Conservation (phyloP, 139 green algal genomes). For the Tetradesmus obliquus region DNA sequence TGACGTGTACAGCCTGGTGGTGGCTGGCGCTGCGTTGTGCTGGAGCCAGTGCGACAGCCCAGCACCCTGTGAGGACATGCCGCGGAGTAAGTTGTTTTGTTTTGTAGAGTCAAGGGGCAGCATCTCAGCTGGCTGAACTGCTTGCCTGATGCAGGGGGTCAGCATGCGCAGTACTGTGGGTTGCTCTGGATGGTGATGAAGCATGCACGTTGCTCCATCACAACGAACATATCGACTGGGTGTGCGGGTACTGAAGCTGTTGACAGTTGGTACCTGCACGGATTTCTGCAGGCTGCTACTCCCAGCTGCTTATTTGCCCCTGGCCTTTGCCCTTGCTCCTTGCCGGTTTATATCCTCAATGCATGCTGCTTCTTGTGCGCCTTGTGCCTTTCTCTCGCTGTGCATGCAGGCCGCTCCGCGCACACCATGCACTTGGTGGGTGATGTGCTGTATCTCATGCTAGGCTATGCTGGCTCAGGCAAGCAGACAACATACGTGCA, state of each 20-base stretch:
- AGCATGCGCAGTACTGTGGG: too few relatives aligned
- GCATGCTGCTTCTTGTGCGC: too few relatives aligned
- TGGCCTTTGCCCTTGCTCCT: too few relatives aligned
- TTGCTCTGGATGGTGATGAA: too few relatives aligned
- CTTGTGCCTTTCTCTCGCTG: neutral
- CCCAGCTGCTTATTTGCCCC: neutral
- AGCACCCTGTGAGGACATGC: neutral
- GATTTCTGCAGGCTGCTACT: neutral
- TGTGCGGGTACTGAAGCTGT: too few relatives aligned
- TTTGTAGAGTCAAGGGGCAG: too few relatives aligned
- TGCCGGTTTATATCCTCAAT: too few relatives aligned
- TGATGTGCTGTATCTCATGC: neutral
- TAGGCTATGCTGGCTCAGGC: slow-evolving; percentile 29
- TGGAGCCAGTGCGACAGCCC: slow-evolving; percentile 25
- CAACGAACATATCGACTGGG: too few relatives aligned
- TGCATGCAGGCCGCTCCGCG: slow-evolving; percentile 27
- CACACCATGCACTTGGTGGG: slow-evolving; percentile 24
- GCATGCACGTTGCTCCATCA: too few relatives aligned
- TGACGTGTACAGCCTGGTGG: slow-evolving; percentile 12
- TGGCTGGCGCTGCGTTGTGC: neutral
- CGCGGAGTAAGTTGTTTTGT: neutral
- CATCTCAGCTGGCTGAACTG: too few relatives aligned
- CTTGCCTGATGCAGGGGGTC: too few relatives aligned
- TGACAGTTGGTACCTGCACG: too few relatives aligned
- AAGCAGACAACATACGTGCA: neutral